Evolutionary conservation across 768 basidiomycete species (phyloP).

Genomic region (Hericium erinaceus): DNA sequence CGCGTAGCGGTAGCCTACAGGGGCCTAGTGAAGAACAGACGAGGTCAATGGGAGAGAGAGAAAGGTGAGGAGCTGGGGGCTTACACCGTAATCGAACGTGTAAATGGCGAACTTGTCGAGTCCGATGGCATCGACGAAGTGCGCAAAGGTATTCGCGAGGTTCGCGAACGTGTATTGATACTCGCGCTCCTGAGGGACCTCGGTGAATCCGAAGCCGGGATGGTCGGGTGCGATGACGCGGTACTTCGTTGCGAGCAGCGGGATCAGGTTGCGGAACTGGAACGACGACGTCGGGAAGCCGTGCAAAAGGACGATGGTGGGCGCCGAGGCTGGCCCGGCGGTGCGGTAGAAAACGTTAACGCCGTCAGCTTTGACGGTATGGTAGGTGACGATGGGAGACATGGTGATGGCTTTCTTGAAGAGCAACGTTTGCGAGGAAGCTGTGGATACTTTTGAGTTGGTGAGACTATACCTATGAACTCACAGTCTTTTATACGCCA

Average conservation of each 20-base stretch:
- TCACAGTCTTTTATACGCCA: too few species aligned
- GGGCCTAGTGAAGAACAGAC: neutral
- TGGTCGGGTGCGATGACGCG: conserved; percentile 42
- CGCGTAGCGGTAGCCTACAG: conserved; percentile 25
- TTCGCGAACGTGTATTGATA: conserved; percentile 34
- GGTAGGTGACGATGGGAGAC: conserved; percentile 9
- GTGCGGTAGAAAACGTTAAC: conserved; percentile 36
- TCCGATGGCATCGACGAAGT: conserved; percentile 31
- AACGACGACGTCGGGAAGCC: conserved; percentile 41
- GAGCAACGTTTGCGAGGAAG: too few species aligned
- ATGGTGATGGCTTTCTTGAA: neutral
- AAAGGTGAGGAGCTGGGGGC: conserved; percentile 11
- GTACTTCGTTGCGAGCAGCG: conserved; percentile 30
- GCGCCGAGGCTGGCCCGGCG: conserved; percentile 26
- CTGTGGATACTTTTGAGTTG: too few species aligned
- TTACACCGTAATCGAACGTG: conserved; percentile 42
- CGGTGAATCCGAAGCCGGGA: conserved; percentile 43
- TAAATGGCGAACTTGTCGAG: conserved; percentile 35
- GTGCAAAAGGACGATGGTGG: conserved; percentile 34
- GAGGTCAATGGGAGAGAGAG: neutral
- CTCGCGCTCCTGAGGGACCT: conserved; percentile 25
- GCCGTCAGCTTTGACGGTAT: conserved; percentile 24
- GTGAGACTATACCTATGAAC: too few species aligned
- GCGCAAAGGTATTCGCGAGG: conserved; percentile 29
- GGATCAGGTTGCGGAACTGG: conserved; percentile 40